phyloP scores from a whole-genome alignment of 345 rosid species.

The Eucalyptus pauciflora region DNA sequence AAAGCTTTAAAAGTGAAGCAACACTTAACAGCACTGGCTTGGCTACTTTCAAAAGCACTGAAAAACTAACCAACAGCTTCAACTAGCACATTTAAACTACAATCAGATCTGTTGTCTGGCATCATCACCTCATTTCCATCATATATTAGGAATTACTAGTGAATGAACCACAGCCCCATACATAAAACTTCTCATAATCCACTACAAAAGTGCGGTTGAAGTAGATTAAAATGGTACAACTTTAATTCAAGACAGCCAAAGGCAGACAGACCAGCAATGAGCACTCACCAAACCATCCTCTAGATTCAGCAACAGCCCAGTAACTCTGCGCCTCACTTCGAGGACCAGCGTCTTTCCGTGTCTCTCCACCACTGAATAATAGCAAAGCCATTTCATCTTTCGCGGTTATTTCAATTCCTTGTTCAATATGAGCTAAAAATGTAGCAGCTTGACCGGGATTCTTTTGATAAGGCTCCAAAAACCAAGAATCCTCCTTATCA shows the following conservation, averaged over 20 bases:
- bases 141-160: background rate
- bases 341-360: constrained; percentile 92
- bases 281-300: constrained; percentile 94
- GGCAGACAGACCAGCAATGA: background rate
- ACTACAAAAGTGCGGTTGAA: background rate
- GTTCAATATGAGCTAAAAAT: constrained; percentile 72
- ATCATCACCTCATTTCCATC: background rate
- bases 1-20: background rate
- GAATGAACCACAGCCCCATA: background rate
- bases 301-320: constrained; percentile 91
- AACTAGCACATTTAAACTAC: background rate
- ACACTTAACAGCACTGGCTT: background rate
- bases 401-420: constrained; percentile 52
- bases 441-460: constrained; percentile 90
- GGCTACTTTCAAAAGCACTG: background rate
- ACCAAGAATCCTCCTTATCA: constrained; percentile 90
- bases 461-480: constrained; percentile 90
- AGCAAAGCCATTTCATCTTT: constrained; percentile 73
- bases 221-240: background rate
- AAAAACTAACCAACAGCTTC: background rate
- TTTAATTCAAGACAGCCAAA: background rate
- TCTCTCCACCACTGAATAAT: constrained; percentile 95
- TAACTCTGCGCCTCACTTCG: constrained; percentile 98
- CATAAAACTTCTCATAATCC: background rate
- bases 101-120: background rate